phyloP scores from a whole-genome alignment of 257 asterid genomes.

The Solanum rostratum region DNA sequence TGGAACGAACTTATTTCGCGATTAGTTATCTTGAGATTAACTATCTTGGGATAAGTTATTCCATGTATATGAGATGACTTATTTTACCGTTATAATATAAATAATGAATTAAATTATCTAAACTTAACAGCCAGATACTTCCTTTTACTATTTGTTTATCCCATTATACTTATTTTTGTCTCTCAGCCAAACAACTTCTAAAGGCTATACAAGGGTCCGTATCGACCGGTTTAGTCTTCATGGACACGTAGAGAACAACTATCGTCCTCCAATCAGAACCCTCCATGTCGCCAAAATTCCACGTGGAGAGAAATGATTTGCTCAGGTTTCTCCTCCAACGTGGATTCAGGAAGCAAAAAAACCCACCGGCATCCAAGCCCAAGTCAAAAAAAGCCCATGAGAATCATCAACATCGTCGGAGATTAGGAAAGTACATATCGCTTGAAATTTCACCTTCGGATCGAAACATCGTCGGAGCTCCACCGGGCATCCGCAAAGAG shows the following conservation, averaged over 20 bases:
- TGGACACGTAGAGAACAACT: neutral
- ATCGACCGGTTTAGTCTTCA: neutral
- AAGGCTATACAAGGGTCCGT: neutral
- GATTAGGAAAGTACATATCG: neutral
- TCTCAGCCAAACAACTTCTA: too few species aligned
- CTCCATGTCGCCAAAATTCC: slow-evolving; percentile 17
- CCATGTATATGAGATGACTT: too few species aligned
- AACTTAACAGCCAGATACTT: too few species aligned
- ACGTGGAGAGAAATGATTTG: slow-evolving; percentile 36
- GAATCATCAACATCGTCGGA: neutral
- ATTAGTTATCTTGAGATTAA: too few species aligned
- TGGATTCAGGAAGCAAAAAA: slow-evolving; percentile 2
- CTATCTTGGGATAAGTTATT: too few species aligned
- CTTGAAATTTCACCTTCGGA: neutral
- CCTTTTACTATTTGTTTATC: too few species aligned
- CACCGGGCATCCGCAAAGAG: slow-evolving; percentile 25
- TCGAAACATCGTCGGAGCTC: slow-evolving; percentile 45
- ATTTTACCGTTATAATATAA: too few species aligned
- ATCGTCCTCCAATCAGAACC: neutral
- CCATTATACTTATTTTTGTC: too few species aligned
- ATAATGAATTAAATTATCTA: too few species aligned
- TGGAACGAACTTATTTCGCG: too few species aligned
- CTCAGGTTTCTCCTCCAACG: neutral
- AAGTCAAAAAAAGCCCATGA: neutral
- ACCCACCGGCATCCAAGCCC: neutral